phyloP scores from a whole-genome alignment of 2,329 filamentous ascomycete genomes.

The Aspergillus puulaauensis region DNA sequence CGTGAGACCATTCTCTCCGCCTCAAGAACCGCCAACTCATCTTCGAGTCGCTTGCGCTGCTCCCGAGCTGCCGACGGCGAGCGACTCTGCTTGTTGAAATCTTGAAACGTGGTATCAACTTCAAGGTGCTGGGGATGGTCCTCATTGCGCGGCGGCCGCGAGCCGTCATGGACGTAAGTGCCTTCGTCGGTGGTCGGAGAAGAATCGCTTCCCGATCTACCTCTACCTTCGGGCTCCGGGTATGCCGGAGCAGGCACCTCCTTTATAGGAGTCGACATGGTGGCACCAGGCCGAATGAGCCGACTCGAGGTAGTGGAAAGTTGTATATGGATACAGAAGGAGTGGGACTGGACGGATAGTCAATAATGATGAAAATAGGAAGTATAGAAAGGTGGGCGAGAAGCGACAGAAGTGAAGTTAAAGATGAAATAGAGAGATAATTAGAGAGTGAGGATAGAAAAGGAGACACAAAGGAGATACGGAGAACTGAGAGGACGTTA shows the following conservation, averaged over 20 bases:
- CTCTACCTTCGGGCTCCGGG: conserved; percentile 27
- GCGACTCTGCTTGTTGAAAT: conserved; percentile 19
- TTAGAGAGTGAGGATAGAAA: not conserved
- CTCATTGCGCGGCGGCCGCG: conserved; percentile 4
- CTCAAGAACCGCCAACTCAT: conserved; percentile 65
- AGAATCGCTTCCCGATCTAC: conserved; percentile 22
- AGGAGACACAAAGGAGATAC: not conserved
- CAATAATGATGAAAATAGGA: not conserved
- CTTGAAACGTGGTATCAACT: conserved; percentile 28
- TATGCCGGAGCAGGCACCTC: conserved; percentile 28
- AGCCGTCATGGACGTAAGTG: conserved; percentile 28
- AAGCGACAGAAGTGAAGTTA: not conserved
- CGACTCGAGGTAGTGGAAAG: not conserved
- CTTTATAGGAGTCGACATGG: conserved; percentile 37
- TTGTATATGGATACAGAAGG: not conserved
- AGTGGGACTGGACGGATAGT: not conserved
- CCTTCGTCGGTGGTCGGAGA: conserved; percentile 31
- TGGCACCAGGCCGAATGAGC: conserved; percentile 26
- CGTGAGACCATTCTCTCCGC: conserved; percentile 61
- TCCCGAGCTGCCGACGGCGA: conserved; percentile 61
- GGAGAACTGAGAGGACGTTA: not conserved
- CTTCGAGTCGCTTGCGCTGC: conserved; percentile 60
- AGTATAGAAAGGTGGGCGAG: not conserved
- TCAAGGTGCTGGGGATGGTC: conserved; percentile 15
- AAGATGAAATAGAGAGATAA: not conserved